Base-by-base conservation (phyloP, 2,329 filamentous ascomycete genomes). In the Exophiala sideris region DNA sequence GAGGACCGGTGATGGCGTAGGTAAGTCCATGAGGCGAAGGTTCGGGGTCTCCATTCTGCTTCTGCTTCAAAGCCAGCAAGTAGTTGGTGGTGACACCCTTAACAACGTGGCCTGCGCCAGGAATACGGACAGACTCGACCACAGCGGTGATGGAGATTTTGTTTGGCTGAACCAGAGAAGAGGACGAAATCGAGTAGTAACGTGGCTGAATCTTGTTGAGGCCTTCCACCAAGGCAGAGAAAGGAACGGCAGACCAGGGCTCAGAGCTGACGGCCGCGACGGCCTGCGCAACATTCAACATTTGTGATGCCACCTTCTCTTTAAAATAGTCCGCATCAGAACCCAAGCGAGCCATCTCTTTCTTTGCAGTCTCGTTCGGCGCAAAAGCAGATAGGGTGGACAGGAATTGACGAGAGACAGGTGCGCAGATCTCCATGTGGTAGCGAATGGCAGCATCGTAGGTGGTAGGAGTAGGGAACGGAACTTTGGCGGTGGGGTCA, bases 111-210 rank as follows among this genome's bases (percentile, higher is more conserved):
- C 82, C 78, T 45, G 89, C 86, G 62, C 88, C 88, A 16, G 90
- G 85, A 61, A 95, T 82, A 55, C 83, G 75, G 64, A 91, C 81
- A 10, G 86, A 89, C 71, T 97, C 94, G 55, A 99, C 92, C 38
- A 97, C 87, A 53, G 92, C 92, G 12, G 94, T 99, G 66, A 99
- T 88, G 57, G 94, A 89, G 62, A 99, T 91, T 76, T 91, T 92
- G 74, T 95, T 86, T 70, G 94, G 91, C 70, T 99, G 91, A 12
- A 95, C 91, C 7, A 91, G 72, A 5, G 94, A 96, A 1, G 94
- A 97, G 1, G 95, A 99, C 2, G 94, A 99, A 71, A 99, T 99
- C 46, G 95, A 99, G 78, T 99, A 99, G 80, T 97, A 99, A 46
- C 94, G 89, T 36, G 94, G 92, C 73, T 99, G 94, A 53, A 99